A percentile compares a stretch with the other conserved stretches of the same genome.
Conservation (phyloP, 2,329 filamentous ascomycete genomes). For the Zymoseptoria ardabiliae region DNA sequence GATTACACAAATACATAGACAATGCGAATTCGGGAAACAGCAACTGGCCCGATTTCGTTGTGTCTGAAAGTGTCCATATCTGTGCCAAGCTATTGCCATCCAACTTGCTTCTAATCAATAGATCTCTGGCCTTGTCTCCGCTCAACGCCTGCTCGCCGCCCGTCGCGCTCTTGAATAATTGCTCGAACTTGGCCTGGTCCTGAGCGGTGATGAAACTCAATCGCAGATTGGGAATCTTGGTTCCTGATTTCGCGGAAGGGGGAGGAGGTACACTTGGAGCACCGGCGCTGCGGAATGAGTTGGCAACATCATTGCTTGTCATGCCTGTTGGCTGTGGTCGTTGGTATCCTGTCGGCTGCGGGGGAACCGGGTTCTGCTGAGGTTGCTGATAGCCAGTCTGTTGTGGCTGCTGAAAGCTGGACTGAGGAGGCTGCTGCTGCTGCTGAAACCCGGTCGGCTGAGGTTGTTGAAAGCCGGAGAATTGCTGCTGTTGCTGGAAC, state of each 20-base stretch:
- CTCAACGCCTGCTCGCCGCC: conserved; percentile 78
- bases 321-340: conserved; percentile 50
- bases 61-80: conserved; percentile 93
- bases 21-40: conserved; percentile 97
- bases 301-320: conserved; percentile 58
- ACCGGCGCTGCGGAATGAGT: conserved; percentile 49
- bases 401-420: conserved; percentile 35
- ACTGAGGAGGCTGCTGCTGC: conserved; percentile 34
- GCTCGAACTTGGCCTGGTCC: conserved; percentile 96
- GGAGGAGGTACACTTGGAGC: conserved; percentile 50
- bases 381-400: conserved; percentile 46
- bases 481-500: background rate
- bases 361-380: conserved; percentile 34
- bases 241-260: conserved; percentile 55
- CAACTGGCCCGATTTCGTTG: conserved; percentile 89
- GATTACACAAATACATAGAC: conserved; percentile 96
- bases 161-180: conserved; percentile 90
- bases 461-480: conserved; percentile 20
- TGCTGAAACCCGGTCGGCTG: conserved; percentile 39
- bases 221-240: conserved; percentile 86
- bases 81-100: conserved; percentile 81
- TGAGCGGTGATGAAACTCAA: conserved; percentile 92
- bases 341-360: conserved; percentile 32
- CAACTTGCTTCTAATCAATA: conserved; percentile 80
- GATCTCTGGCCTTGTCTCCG: conserved; percentile 82